These are phyloP conservation scores for Hyaloperonospora arabidopsidis DNA, from an alignment of 352 stramenopile genomes.

Conservation along the genomic window DNA sequence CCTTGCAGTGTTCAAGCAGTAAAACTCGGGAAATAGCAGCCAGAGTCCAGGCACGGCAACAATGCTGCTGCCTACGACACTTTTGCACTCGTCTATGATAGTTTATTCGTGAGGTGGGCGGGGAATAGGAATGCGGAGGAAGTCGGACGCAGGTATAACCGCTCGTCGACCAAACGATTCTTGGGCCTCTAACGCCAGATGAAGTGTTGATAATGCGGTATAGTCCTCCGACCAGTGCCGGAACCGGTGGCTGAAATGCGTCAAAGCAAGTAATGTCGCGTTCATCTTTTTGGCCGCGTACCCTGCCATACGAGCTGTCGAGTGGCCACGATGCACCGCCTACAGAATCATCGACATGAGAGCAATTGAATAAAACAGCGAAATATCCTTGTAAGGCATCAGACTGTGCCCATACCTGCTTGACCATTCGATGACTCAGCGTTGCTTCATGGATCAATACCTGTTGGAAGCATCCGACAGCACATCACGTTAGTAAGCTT, in stretches of 20 bases:
- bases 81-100: slow-evolving; percentile 11
- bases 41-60: too few relatives aligned
- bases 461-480: slow-evolving; percentile 18
- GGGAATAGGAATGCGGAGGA: slow-evolving; percentile 71
- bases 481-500: slow-evolving; percentile 3
- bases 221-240: slow-evolving; percentile 45
- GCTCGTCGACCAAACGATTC: slow-evolving; percentile 53
- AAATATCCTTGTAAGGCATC: neutral
- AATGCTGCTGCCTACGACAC: slow-evolving; percentile 4
- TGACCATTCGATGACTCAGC: slow-evolving; percentile 59
- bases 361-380: neutral
- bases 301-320: slow-evolving; percentile 69
- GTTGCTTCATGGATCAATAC: slow-evolving; percentile 86
- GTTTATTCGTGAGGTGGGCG: slow-evolving; percentile 36
- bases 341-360: slow-evolving; percentile 7
- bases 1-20: too few relatives aligned
- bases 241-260: slow-evolving; percentile 84
- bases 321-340: slow-evolving; percentile 69
- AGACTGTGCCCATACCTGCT: slow-evolving; percentile 29
- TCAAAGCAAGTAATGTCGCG: slow-evolving; percentile 67
- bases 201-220: slow-evolving; percentile 44
- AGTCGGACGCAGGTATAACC: slow-evolving; percentile 68
- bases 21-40: too few relatives aligned
- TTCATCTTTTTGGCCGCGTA: slow-evolving; percentile 70
- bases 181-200: slow-evolving; percentile 62